A percentile compares a stretch with the other conserved stretches of the same genome.
These are phyloP conservation scores for Opeltia flavorubescens DNA, from an alignment of 495 filamentous ascomycete species.

Conservation along the genomic window DNA sequence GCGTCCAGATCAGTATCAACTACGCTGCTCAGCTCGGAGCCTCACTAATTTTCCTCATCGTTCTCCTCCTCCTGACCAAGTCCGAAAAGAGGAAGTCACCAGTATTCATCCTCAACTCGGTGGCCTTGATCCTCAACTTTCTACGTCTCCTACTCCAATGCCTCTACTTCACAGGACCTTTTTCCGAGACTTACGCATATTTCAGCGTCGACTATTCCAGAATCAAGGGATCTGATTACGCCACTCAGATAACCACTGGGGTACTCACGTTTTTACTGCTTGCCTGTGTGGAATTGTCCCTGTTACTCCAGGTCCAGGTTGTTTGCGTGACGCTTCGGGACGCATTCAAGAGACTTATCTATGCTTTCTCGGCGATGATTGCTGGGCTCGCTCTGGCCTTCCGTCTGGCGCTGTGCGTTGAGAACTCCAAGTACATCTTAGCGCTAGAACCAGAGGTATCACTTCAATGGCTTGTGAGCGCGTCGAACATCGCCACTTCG, in stretches of 20 bases:
- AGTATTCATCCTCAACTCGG: slow-evolving; percentile 51
- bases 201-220: slow-evolving; percentile 40
- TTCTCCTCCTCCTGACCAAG: slow-evolving; percentile 49
- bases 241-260: slow-evolving; percentile 35
- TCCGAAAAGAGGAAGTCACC: slow-evolving; percentile 43
- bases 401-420: slow-evolving; percentile 41
- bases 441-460: slow-evolving; percentile 26
- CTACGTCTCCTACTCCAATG: slow-evolving; percentile 44
- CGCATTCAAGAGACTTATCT: slow-evolving; percentile 28
- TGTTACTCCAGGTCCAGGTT: slow-evolving; percentile 60
- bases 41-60: slow-evolving; percentile 48
- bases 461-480: slow-evolving; percentile 34
- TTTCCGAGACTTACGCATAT: slow-evolving; percentile 41
- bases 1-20: slow-evolving; percentile 46
- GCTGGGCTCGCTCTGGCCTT: slow-evolving; percentile 44
- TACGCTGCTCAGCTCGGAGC: slow-evolving; percentile 63
- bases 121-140: slow-evolving; percentile 44
- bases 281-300: slow-evolving; percentile 45
- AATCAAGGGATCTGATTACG: slow-evolving; percentile 34
- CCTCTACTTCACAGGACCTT: slow-evolving; percentile 45
- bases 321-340: slow-evolving; percentile 37
- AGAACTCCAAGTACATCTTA: slow-evolving; percentile 40
- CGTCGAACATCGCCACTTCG: slow-evolving; percentile 40
- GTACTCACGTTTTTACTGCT: slow-evolving; percentile 44
- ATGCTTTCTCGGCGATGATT: slow-evolving; percentile 34